Base-by-base conservation (phyloP, 179 eudicot species). In the Beta lomatogona region DNA sequence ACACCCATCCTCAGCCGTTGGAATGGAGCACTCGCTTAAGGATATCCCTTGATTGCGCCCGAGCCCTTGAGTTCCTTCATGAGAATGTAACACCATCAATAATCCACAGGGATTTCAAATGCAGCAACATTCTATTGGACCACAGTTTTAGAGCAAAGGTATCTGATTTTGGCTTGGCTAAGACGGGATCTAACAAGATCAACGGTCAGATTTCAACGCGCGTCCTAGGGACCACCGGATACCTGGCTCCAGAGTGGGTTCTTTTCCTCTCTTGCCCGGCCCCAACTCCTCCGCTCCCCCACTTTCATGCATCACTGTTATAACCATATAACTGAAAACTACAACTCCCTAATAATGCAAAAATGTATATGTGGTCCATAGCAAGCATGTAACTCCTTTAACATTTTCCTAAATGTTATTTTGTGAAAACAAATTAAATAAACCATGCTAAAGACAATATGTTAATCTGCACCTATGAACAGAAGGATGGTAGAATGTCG, bases 191-290 rank as follows among this genome's bases (percentile, higher is more conserved):
- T 0, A 93, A 94, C 80, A 96, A 90, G 93, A 89, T 92, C 83
- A 91, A 94, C 61, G 97, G 96, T 31, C 93, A 86, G 83, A 85
- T 94, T 58, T 92, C 96, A 0, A 93, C 98, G 2, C 93, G 98
- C 18, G 97, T 94, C 63, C 79, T 94, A 59, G 97, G 99, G 88
- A 96, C 98, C 90, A 93, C 98, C 0, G 99, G 98, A 64, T 96
- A 96, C 86, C 80, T 96, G 81, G 97, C 99, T 60, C 99, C 99
- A 64, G 99, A 96, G 99, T 96, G 85, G 80, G 99, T 95, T 48
- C 83, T 55, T 78, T 77, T 79, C 66, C 57, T 57, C 22, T 59
- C n/a, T 25, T 48, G 11, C 36, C 9, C 70, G 18, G 28, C 21
- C 68, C 68, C 57, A 50, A 31, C 22, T 12, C 50, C 25, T 59